Percentiles rank a stretch among this genome's conserved stretches.
phyloP scores from a whole-genome alignment of 2,329 filamentous ascomycete species.

The Botrytis pseudocinerea region DNA sequence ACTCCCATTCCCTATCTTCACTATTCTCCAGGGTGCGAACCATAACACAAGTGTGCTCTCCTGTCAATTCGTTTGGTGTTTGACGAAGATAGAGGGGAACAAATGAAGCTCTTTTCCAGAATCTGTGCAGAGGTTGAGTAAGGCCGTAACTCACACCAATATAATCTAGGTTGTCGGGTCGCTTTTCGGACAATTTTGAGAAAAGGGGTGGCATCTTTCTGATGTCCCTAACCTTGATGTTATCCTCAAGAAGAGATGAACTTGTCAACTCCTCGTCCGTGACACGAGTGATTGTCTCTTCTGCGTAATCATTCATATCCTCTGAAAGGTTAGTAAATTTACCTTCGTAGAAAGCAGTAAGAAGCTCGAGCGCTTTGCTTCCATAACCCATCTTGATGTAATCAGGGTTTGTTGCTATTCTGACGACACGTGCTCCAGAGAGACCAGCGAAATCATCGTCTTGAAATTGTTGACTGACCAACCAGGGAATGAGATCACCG shows the following conservation, averaged over 20 bases:
- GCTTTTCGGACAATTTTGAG: constrained; percentile 79
- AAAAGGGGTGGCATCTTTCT: constrained; percentile 92
- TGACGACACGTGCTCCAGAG: constrained; percentile 86
- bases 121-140: constrained; percentile 83
- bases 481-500: constrained; percentile 95
- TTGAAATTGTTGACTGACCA: constrained; percentile 97
- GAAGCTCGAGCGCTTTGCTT: constrained; percentile 79
- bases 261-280: constrained; percentile 80
- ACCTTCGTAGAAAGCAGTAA: constrained; percentile 91
- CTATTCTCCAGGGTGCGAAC: constrained; percentile 71
- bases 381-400: constrained; percentile 94
- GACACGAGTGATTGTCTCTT: constrained; percentile 70
- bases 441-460: constrained; percentile 94
- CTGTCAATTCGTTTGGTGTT: constrained; percentile 93
- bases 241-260: constrained; percentile 76
- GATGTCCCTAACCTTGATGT: constrained; percentile 87
- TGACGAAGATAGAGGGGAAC: constrained; percentile 91
- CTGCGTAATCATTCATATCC: constrained; percentile 52
- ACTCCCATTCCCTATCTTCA: constrained; percentile 80
- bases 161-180: constrained; percentile 81
- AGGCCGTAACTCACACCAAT: constrained; percentile 94
- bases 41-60: constrained; percentile 98
- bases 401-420: constrained; percentile 95
- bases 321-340: constrained; percentile 87
- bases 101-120: constrained; percentile 91